Conservation (phyloP, 768 basidiomycete species). For the Mycena polygramma region DNA sequence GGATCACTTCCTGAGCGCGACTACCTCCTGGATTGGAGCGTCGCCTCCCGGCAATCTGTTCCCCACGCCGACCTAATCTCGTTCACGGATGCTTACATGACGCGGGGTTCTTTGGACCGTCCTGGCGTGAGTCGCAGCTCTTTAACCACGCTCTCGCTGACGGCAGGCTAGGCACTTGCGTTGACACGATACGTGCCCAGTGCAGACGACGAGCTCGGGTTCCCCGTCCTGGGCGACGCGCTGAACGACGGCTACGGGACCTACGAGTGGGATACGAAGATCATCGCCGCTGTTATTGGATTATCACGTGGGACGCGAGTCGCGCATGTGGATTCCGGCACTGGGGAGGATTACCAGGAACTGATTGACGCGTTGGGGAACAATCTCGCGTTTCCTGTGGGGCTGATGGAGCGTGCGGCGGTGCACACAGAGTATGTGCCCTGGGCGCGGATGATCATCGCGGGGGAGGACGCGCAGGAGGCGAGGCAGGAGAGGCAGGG, state of each 20-base stretch:
- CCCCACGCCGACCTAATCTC: conserved; percentile 62
- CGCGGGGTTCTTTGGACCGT: conserved; percentile 49
- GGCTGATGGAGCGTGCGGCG: conserved; percentile 58
- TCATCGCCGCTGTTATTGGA: conserved; percentile 60
- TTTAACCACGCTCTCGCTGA: conserved; percentile 17
- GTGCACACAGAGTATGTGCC: conserved; percentile 81
- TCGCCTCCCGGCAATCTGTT: conserved; percentile 25
- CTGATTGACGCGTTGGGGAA: conserved; percentile 63
- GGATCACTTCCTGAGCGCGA: conserved; percentile 21
- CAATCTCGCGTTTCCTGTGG: conserved; percentile 57
- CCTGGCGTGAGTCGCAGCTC: conserved; percentile 54
- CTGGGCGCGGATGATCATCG: conserved; percentile 73
- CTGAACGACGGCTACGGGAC: conserved; percentile 48
- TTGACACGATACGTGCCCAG: conserved; percentile 51
- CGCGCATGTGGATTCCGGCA: conserved; percentile 51
- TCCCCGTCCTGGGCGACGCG: conserved; percentile 51
- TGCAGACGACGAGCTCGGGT: conserved; percentile 71
- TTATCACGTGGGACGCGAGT: conserved; percentile 60
- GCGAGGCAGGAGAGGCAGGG: conserved; percentile 44
- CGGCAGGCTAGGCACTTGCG: conserved; percentile 44
- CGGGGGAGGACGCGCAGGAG: conserved; percentile 71
- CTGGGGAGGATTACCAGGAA: conserved; percentile 60
- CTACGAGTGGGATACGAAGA: conserved; percentile 62
- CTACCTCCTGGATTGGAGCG: conserved; percentile 39
- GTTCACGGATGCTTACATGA: conserved; percentile 66